A percentile compares a stretch with the other conserved stretches of the same genome.
phyloP scores from a whole-genome alignment of 495 filamentous ascomycete species.

The Penicillium nucicola region DNA sequence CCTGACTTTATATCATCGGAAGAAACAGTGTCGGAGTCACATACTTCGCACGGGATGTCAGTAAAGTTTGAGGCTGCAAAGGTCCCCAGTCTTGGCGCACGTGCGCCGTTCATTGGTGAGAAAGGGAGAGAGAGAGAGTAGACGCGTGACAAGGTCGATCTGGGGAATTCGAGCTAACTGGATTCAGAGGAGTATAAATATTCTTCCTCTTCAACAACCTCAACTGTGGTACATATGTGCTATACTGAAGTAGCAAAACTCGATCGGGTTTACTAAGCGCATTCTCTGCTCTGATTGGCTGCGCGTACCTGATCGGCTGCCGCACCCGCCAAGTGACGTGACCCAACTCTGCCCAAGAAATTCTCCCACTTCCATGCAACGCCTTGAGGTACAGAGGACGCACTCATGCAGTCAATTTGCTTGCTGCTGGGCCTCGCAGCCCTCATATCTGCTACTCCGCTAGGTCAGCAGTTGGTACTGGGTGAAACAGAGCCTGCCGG shows the following conservation, averaged over 20 bases:
- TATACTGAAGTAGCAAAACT: too few relatives aligned
- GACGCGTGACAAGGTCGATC: background rate
- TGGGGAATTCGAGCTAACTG: background rate
- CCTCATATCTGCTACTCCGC: constrained; percentile 10
- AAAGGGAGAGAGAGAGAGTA: too few relatives aligned
- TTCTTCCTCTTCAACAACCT: background rate
- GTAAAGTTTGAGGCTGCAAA: too few relatives aligned
- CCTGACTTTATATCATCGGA: too few relatives aligned
- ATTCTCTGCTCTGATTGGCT: background rate
- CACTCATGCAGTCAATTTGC: constrained; percentile 13
- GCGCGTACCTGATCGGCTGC: background rate
- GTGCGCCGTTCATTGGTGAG: too few relatives aligned
- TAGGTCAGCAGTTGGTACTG: constrained; percentile 17
- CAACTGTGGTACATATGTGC: background rate
- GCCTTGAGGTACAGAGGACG: constrained; percentile 2
- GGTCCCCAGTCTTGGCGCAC: too few relatives aligned
- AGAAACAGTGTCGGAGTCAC: too few relatives aligned
- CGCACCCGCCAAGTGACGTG: constrained; percentile 4
- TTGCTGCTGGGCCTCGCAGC: constrained; percentile 20
- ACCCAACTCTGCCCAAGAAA: background rate
- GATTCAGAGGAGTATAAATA: too few relatives aligned
- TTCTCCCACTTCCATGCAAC: background rate
- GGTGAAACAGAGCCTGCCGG: constrained; percentile 3
- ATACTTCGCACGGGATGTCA: too few relatives aligned
- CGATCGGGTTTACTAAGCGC: too few relatives aligned